Conservation (phyloP, 208 protist species). For the Crithidia expoeki region DNA sequence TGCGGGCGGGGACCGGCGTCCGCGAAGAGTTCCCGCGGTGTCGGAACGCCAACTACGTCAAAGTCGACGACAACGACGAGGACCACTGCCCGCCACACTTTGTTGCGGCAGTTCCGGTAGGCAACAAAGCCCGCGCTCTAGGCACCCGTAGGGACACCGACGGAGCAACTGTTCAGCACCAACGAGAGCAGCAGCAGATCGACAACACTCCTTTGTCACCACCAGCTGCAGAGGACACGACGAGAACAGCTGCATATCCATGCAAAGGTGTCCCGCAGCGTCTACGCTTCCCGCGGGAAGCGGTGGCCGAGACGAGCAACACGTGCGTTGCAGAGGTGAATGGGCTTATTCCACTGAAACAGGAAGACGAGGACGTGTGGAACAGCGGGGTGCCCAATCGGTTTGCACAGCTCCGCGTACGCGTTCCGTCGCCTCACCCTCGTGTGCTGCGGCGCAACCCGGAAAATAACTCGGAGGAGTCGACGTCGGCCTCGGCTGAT, state of each 20-base stretch:
- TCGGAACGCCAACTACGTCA: neutral
- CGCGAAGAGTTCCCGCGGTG: conserved; percentile 1
- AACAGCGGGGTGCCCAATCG: conserved; percentile 1
- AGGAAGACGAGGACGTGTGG: neutral
- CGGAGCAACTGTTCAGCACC: neutral
- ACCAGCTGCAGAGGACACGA: neutral
- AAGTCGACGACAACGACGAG: neutral
- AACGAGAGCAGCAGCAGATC: neutral
- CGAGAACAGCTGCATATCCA: neutral
- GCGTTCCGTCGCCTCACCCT: conserved; percentile 14
- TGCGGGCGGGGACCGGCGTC: neutral
- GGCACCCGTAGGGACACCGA: neutral
- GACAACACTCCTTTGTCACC: neutral
- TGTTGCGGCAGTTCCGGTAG: neutral
- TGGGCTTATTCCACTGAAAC: conserved; percentile 7
- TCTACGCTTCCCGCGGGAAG: conserved; percentile 6
- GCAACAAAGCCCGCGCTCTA: neutral
- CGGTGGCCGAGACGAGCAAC: neutral
- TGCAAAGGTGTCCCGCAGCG: neutral
- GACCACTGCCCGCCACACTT: neutral
- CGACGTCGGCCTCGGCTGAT: conserved; percentile 1
- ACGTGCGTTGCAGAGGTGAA: neutral
- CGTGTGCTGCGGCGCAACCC: neutral
- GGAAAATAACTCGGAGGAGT: conserved; percentile 6
- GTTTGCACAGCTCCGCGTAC: neutral